These are phyloP conservation scores for Diddensiella caesifluorescens DNA, from an alignment of 805 yeast genomes.

Conservation along the genomic window DNA sequence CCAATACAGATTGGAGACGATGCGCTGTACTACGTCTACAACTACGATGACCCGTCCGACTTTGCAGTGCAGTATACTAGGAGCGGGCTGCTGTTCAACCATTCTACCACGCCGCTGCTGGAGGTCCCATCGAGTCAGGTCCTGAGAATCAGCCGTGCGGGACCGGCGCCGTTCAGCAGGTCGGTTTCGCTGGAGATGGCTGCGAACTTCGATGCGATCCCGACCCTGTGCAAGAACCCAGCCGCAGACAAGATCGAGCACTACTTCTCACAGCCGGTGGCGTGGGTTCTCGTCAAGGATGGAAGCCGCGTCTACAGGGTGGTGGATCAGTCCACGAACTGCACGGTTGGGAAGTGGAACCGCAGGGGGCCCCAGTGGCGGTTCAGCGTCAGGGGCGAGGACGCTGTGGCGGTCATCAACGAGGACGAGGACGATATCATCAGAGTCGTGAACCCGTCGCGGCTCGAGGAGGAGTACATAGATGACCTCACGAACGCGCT, in stretches of 20 bases:
- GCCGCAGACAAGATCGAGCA: constrained; percentile 3
- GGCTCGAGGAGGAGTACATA: neutral
- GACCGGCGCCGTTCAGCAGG: too few relatives aligned
- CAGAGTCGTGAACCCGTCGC: neutral
- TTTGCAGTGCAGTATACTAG: constrained; percentile 1
- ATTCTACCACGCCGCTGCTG: neutral
- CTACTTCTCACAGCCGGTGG: constrained; percentile 19
- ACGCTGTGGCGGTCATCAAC: constrained; percentile 3
- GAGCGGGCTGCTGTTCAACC: constrained; percentile 4
- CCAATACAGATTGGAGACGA: constrained; percentile 3
- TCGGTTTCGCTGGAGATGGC: too few relatives aligned
- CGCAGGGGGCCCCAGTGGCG: constrained; percentile 5
- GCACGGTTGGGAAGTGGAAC: constrained; percentile 20
- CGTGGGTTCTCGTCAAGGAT: constrained; percentile 18
- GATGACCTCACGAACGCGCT: constrained; percentile 6
- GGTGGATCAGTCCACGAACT: constrained; percentile 20
- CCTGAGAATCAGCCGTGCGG: neutral
- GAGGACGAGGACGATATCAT: neutral
- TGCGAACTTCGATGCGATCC: too few relatives aligned
- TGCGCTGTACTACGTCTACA: neutral
- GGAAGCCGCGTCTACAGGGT: constrained; percentile 9
- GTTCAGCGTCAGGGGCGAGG: constrained; percentile 6
- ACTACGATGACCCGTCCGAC: constrained; percentile 6
- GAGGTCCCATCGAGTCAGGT: neutral
- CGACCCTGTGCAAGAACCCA: too few relatives aligned